Base-by-base conservation (phyloP, 192 early-diverging fungal species). In the Coemansia sp. region DNA sequence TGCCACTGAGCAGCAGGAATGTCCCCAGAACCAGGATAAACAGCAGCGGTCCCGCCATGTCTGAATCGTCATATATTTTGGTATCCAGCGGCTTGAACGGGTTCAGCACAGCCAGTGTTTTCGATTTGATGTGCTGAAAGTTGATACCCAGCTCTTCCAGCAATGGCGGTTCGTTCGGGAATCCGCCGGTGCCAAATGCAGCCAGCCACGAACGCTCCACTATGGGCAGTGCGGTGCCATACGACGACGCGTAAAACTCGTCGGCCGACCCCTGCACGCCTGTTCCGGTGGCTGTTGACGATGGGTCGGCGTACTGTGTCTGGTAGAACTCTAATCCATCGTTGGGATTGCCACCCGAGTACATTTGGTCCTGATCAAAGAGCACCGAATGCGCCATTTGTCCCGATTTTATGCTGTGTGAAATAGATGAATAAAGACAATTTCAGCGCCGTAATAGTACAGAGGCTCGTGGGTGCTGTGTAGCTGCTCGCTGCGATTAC, bases 101-200 rank as follows among this genome's bases (percentile, higher is more conserved):
- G 70, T 94, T 96, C 46, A 96, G 81, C 10, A 94, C 94, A 6
- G 92, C 86, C 54, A 94, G 76, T 10, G 85, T 88, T 81, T 92
- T 98, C 37, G 86, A 83, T 65, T 87, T 84, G 68, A 98, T 97
- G 71, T 98, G 94, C 50, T 72, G 78, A 67, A 97, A 97, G 73
- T 96, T 96, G 55, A 98, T 88, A 1, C 93, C 97, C 38, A 98
- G 87, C 74, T 98, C 97, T 42, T 98, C 94, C 67, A 99, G 70
- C 58, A 99, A 74, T 51, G 97, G 94, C 36, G 92, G 90, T 65
- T 99, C 97, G 58, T 92, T 93, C 31, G 89, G 91, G 56, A 92
- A 89, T 7, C 92, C 96, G 31, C 94, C 95, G 5, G 95, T 89
- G 21, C 90, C 88, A 83, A 99, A 98, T 9, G 97, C 97, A 2